Conservation (phyloP, 768 basidiomycete genomes). For the Krasilnikovozyma curviuscula region DNA sequence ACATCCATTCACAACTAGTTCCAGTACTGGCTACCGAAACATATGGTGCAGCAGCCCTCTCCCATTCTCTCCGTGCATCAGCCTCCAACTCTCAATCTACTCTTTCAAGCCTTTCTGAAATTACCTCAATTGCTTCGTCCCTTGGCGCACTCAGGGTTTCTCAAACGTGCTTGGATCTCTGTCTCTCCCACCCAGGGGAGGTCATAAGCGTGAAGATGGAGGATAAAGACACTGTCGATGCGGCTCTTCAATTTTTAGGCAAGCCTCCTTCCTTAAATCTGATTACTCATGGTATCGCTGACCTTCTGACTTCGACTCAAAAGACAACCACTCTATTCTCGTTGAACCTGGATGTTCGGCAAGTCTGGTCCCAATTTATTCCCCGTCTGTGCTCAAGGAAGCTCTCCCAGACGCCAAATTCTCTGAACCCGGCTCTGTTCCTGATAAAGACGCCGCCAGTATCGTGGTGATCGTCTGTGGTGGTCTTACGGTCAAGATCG, state of each 20-base stretch:
- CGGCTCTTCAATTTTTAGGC: background rate
- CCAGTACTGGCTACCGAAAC: background rate
- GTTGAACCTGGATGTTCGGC: background rate
- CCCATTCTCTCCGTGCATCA: background rate
- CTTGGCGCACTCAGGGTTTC: background rate
- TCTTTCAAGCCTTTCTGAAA: background rate
- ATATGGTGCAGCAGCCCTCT: background rate
- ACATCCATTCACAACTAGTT: background rate
- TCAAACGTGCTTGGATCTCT: background rate
- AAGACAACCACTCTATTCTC: background rate
- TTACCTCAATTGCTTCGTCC: background rate
- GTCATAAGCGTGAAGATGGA: background rate
- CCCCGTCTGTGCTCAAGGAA: background rate
- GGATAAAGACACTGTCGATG: background rate
- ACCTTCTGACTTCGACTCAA: background rate
- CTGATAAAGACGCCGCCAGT: background rate
- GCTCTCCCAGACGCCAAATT: background rate
- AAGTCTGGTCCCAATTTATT: background rate
- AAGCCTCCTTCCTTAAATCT: background rate
- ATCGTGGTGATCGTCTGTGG: conserved; percentile 1
- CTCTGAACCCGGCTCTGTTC: background rate
- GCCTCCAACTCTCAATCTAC: background rate
- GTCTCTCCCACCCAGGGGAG: background rate
- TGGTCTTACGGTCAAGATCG: background rate
- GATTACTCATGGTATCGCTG: background rate